Base-by-base conservation (phyloP, 257 asterid genomes). In the Eustoma russellianum region DNA sequence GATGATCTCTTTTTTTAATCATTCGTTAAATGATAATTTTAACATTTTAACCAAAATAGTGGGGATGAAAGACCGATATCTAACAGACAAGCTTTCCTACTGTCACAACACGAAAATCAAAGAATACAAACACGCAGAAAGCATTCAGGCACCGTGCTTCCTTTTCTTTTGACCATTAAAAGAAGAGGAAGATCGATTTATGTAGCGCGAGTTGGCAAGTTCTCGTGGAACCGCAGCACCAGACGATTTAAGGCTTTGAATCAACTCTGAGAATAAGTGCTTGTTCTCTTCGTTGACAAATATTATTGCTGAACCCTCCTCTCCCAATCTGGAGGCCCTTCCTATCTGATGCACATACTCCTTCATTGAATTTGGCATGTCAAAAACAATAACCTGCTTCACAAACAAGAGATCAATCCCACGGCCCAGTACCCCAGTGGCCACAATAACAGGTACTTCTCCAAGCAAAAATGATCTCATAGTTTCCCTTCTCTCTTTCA, bases 311-410 rank as follows among this genome's bases (percentile, higher is more conserved):
- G 70, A 60, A 38, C 96, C 98, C 61, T 78, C 83, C 77, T 81
- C 85, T 35, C 91, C 93, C 86, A 86, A 75, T 72, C 95, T 82
- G 14, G 97, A 89, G 18, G 95, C 96, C 72, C 98, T 81, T 48
- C 98, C 98, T 60, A 86, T 76, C 77, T 81, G 94, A 70, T 90
- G 98, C 58, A 90, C 91, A 13, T 86, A 86, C 70, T 90, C 98
- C 66, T 78, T 80, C 53, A 86, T 82, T 41, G 94, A 86, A 69
- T 77, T 90, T 7, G 98, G 96, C 77, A 90, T 73, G 76, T 90
- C 98, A 70, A 90, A 90, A 67, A 90, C 85, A 48, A 90, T 78
- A 9, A 90, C 98, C 70, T 81, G 96, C 73, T 69, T 86, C 72
- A 86, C 93, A 3, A 70, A 50, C 69, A 83, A 48, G 35, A 90